These are phyloP conservation scores for Fagopyrum esculentum DNA, from an alignment of 148 eudicot genomes.

Conservation along the genomic window DNA sequence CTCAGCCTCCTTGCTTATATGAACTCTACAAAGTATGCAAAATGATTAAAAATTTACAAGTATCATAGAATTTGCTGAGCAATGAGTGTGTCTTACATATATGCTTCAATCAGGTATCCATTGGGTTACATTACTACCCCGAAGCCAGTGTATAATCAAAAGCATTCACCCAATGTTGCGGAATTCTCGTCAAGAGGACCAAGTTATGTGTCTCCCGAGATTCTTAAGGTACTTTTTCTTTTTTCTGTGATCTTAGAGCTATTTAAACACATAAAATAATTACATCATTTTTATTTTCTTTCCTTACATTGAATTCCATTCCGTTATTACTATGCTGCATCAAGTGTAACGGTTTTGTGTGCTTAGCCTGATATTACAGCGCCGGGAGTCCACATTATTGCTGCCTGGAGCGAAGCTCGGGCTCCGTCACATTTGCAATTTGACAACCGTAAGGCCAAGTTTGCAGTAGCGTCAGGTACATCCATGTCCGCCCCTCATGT, in stretches of 20 bases:
- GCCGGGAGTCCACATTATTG: constrained; percentile 50
- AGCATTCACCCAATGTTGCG: constrained; percentile 41
- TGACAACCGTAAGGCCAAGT: constrained; percentile 19
- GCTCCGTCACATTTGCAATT: constrained; percentile 16
- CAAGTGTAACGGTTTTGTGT: neutral
- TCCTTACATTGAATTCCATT: too few species aligned
- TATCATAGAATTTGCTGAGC: neutral
- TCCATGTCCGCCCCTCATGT: constrained; percentile 56
- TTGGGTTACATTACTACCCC: constrained; percentile 28
- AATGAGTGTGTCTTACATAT: neutral
- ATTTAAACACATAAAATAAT: too few species aligned
- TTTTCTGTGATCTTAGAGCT: neutral
- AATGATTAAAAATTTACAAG: neutral
- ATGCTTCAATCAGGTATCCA: constrained; percentile 26
- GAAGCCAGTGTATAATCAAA: constrained; percentile 28
- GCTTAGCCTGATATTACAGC: constrained; percentile 50
- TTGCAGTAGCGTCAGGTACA: constrained; percentile 25
- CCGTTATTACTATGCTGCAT: neutral
- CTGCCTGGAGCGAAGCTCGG: constrained; percentile 23
- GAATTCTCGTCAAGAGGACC: constrained; percentile 49
- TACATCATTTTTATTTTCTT: too few species aligned
- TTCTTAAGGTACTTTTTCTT: constrained; percentile 34
- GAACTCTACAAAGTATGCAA: neutral
- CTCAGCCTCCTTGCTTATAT: constrained; percentile 15
- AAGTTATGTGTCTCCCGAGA: constrained; percentile 38